Conservation (phyloP, 108 stramenopile genomes). For the Nitzschia putrida region DNA sequence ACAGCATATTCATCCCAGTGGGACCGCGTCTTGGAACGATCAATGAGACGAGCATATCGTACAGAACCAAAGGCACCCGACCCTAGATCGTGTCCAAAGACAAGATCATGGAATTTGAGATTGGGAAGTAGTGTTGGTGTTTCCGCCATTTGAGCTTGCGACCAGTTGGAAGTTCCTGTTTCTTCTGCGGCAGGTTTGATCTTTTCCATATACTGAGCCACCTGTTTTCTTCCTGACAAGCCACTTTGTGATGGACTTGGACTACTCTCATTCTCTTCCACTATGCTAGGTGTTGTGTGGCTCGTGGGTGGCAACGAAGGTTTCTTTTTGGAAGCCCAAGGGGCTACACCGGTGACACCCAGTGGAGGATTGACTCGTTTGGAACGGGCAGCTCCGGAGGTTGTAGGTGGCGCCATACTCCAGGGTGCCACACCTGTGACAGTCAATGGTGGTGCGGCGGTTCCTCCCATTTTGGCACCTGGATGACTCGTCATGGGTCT, state of each 20-base stretch:
- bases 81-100: slow-evolving; percentile 94
- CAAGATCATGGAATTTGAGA: slow-evolving; percentile 95
- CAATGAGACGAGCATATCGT: slow-evolving; percentile 87
- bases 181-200: slow-evolving; percentile 58
- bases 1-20: slow-evolving; percentile 96
- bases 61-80: slow-evolving; percentile 88
- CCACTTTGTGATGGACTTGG: slow-evolving; percentile 1
- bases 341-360: slow-evolving; percentile 65
- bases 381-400: background rate
- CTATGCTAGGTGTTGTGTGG: slow-evolving; percentile 5
- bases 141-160: slow-evolving; percentile 75
- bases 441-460: slow-evolving; percentile 50
- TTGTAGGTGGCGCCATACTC: slow-evolving; percentile 33
- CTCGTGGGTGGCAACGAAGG: background rate
- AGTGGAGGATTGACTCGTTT: slow-evolving; percentile 48
- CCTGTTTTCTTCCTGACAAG: background rate
- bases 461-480: background rate
- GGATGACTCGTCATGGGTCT: background rate
- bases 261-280: background rate
- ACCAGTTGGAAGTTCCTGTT: slow-evolving; percentile 68
- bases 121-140: slow-evolving; percentile 81
- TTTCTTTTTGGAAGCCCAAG: slow-evolving; percentile 55
- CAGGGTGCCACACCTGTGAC: slow-evolving; percentile 84
- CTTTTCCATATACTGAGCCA: slow-evolving; percentile 54
- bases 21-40: slow-evolving; percentile 68